Conservation (phyloP, 2,329 filamentous ascomycete genomes). For the Colletotrichum sp. region DNA sequence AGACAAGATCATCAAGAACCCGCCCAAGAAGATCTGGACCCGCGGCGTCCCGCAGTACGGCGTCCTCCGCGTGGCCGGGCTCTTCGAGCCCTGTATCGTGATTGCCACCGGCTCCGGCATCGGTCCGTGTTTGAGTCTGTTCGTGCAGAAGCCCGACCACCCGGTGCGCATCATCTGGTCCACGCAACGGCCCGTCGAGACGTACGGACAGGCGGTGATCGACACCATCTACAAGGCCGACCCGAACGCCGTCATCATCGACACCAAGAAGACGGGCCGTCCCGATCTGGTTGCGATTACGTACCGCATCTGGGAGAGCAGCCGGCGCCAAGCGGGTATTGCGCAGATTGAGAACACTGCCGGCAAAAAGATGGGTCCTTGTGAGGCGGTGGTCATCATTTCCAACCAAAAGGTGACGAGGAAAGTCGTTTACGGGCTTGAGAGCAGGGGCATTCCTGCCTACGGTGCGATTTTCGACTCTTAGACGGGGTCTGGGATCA, state of each 20-base stretch:
- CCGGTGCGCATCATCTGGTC: constrained; percentile 72
- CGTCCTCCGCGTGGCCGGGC: constrained; percentile 69
- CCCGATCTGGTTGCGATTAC: constrained; percentile 53
- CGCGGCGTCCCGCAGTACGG: constrained; percentile 71
- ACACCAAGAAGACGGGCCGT: constrained; percentile 65
- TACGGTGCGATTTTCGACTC: constrained; percentile 78
- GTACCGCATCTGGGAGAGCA: constrained; percentile 29
- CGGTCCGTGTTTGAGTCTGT: constrained; percentile 67
- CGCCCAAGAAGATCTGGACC: constrained; percentile 69
- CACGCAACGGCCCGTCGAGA: constrained; percentile 63
- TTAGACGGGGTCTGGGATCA: constrained; percentile 13
- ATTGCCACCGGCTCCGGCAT: constrained; percentile 78
- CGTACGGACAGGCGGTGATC: constrained; percentile 65
- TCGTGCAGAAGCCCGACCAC: constrained; percentile 45
- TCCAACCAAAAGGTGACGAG: constrained; percentile 72
- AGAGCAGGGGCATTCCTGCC: constrained; percentile 68
- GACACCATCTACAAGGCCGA: constrained; percentile 62
- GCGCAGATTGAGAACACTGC: background rate
- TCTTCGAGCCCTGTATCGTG: constrained; percentile 70
- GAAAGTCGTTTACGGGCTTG: constrained; percentile 72
- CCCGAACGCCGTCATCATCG: constrained; percentile 68
- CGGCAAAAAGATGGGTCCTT: constrained; percentile 40
- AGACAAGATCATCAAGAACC: constrained; percentile 62
- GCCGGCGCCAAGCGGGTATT: constrained; percentile 12
- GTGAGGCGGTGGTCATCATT: constrained; percentile 77